These are phyloP conservation scores for Bipolaris oryzae DNA, from an alignment of 2,329 filamentous ascomycete genomes.

Conservation along the genomic window DNA sequence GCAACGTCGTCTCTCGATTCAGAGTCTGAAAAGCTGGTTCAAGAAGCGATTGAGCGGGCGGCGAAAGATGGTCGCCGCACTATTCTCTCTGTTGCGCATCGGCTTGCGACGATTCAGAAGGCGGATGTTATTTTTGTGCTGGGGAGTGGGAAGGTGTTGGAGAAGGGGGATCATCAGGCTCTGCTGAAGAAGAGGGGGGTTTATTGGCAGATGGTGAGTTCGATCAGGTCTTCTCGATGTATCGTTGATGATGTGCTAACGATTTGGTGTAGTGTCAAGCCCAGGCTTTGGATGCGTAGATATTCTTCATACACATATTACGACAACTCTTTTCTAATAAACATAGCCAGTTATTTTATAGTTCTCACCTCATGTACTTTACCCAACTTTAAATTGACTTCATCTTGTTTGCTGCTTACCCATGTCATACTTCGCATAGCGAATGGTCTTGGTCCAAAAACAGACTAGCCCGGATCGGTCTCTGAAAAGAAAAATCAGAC, in stretches of 20 bases:
- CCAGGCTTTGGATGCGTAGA: conserved; percentile 45
- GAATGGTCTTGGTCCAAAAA: not conserved
- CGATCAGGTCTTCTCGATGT: not conserved
- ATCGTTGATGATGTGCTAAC: not conserved
- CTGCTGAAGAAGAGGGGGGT: conserved; percentile 39
- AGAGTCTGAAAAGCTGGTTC: conserved; percentile 44
- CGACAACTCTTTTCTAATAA: not conserved
- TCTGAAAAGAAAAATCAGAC: not conserved
- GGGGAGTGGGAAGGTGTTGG: conserved; percentile 42
- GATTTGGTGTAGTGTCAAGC: conserved; percentile 40
- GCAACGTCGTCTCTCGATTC: conserved; percentile 43
- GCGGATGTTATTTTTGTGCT: conserved; percentile 48
- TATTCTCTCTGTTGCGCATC: conserved; percentile 46
- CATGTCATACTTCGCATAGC: not conserved
- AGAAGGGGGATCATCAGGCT: conserved; percentile 40
- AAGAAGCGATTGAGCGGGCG: conserved; percentile 43
- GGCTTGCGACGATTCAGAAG: conserved; percentile 48
- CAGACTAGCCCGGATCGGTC: not conserved
- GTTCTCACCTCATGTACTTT: too few relatives aligned
- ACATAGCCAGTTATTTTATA: too few relatives aligned
- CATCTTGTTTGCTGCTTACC: too few relatives aligned
- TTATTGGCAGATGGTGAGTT: conserved; percentile 46
- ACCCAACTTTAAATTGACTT: too few relatives aligned
- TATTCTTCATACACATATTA: not conserved
- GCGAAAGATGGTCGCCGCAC: conserved; percentile 36